Evolutionary conservation across 1,139 yeast species (phyloP), one percentile per base, ranked within the genome.

Genomic region (Torulaspora globosa): DNA sequence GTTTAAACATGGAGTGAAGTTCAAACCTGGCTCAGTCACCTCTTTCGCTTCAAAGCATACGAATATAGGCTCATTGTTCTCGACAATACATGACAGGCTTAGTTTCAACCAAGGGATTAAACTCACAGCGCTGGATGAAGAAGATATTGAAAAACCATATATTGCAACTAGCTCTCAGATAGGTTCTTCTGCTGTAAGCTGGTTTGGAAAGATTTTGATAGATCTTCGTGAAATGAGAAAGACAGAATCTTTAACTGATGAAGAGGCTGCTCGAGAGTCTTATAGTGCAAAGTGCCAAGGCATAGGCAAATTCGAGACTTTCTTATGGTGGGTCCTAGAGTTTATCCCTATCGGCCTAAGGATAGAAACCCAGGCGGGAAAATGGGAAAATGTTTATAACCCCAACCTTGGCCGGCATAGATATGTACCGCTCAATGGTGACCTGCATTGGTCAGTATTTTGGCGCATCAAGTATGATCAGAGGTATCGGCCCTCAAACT

Each of bases 261-360:
- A 41, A 46, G 54, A 40, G 39, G 45, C 32, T 10, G 30, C 18
- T 50, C 57, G 47, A 43, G 53, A 38, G 36, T 46, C 19, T 40
- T 43, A 11, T 21, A 43, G 34, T 15, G 39, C 43, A 43, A 10
- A 46, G 50, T 44, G 56, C 51, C 40, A 43, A 43, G 36, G 55
- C 50, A 16, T 48, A 37, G 39, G 44, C 24, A 50, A 31, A 32
- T 42, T 47, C 5, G 46, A 51, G 36, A 33, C 53, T 5, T 10
- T 53, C 0, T 55, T 69, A 7, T 81, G 86, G 86, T 80, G 85
- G 85, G 2, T 73, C 1, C 59, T 79, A n/a, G 88, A 81, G 55
- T 61, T 76, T 12, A 51, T 81, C 9, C 86, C 87, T 0, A 57
- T 80, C 34, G 79, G 80, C 0, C 70, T 73, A 18, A 72, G 74